Base-by-base conservation (phyloP, 805 yeast genomes). In the Brettanomyces bruxellensis region DNA sequence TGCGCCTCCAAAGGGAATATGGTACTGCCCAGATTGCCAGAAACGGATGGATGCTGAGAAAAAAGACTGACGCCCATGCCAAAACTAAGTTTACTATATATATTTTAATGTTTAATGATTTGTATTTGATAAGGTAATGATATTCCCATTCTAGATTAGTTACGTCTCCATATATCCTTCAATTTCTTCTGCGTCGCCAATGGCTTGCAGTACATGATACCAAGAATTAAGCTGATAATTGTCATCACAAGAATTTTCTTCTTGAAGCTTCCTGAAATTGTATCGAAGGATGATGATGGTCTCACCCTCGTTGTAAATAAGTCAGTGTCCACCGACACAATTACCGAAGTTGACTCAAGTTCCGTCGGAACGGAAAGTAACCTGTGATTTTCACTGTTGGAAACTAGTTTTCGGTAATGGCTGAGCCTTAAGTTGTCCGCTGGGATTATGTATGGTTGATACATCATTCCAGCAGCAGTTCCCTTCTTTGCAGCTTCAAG, bases 11-110 rank as follows among this genome's bases (percentile, higher is more conserved):
- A 79, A 81, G 57, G 98, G 96, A 13, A 83, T 85, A 42, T 93
- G 99, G 99, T 91, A 81, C 62, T 93, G 99, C 69, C 91, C 97
- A 0, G 91, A 86, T 51, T 90, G 98, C 71, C 64, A 68, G 18
- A 66, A 62, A 18, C 41, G 38, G 41, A 43, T 43, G 46, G 46
- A 37, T 14, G 40, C 36, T 9, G 40, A 43, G 24, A 25, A 32
- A 18, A 43, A 34, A 14, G 14, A 34, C 32, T 28, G 32, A 28
- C 9, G 11, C 9, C 11, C 11, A 28, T 9, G 11, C 7, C 9
- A 28, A 28, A 28, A 2, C 32, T 28, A 28, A 28, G 32, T 28
- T 6, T 12, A 23, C 22, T 9, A 11, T 18, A 22, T 22, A n/a
- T 18, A 23, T 28, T n/a, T n/a, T 25, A n/a, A 25, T 40, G 18